phyloP scores from a whole-genome alignment of 768 basidiomycete species.

The Cubamyces lactineus region DNA sequence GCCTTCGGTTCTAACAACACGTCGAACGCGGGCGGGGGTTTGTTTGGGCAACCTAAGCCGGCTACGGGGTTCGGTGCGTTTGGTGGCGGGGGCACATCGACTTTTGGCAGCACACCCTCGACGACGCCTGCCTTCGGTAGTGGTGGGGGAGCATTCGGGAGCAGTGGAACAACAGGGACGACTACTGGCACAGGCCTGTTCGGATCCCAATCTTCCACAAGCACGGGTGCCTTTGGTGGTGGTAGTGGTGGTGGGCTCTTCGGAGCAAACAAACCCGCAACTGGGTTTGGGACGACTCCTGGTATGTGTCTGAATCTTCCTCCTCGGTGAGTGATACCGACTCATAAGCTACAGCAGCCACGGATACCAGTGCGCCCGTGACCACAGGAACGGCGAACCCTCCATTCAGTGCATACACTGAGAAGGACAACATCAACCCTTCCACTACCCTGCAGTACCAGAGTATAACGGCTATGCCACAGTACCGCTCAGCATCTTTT shows the following conservation, averaged over 20 bases:
- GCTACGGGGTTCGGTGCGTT: conserved; percentile 78
- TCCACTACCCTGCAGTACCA: conserved; percentile 70
- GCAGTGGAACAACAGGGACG: conserved; percentile 32
- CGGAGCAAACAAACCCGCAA: conserved; percentile 53
- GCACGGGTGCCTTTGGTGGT: conserved; percentile 34
- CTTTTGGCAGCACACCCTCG: conserved; percentile 48
- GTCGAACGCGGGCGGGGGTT: conserved; percentile 39
- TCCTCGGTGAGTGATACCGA: neutral
- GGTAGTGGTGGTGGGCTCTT: conserved; percentile 51
- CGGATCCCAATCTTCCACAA: conserved; percentile 36
- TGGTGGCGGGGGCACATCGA: conserved; percentile 55
- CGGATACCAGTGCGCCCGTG: conserved; percentile 48
- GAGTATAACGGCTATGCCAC: conserved; percentile 78
- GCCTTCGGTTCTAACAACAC: conserved; percentile 45
- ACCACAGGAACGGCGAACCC: conserved; percentile 74
- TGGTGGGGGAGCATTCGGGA: conserved; percentile 24
- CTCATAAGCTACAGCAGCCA: neutral
- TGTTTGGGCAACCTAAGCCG: conserved; percentile 71
- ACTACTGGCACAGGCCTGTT: conserved; percentile 38
- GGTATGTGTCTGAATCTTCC: conserved; percentile 41
- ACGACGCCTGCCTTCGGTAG: conserved; percentile 47
- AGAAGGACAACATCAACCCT: conserved; percentile 63
- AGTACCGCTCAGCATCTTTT: conserved; percentile 76
- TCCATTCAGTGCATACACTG: conserved; percentile 56
- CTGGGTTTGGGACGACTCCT: conserved; percentile 48